Evolutionary conservation across 2,329 filamentous ascomycete genomes (phyloP), one percentile per base, ranked within the genome.

Genomic region (Fusarium tanahbumbuense): DNA sequence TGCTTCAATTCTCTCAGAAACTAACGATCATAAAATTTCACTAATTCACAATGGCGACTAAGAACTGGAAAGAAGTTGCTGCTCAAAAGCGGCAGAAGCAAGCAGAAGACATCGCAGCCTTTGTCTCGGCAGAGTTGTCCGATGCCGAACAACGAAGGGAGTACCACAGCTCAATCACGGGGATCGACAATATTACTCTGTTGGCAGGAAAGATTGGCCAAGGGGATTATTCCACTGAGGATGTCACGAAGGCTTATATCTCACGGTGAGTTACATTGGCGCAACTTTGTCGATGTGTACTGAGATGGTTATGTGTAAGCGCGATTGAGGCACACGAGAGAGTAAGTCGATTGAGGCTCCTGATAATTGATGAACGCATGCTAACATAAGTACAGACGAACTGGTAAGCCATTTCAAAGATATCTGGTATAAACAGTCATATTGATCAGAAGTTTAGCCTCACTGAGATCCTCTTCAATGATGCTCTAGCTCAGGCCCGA

Each of bases 401-500:
- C 8, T 70, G 67, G 67, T 66, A 55, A 59, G 46, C 5, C 7
- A 4, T 1, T n/a, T 12, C 2, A 16, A 6, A 5, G 1, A 2
- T 15, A 0, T 5, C 12, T 1, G 6, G 1, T 10, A 6, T 15
- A 42, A 20, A 12, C 5, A 2, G 15, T 8, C 13, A 3, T 8
- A 25, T 3, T 13, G 13, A 13, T 25, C 3, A 18, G 0, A 37
- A 37, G 6, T n/a, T 4, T 6, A 68, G 67, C 20, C 34, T 70
- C 6, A 70, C 67, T 0, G 73, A 73, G 28, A 50, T 73, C 4
- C 22, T 65, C 4, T 75, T 75, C 18, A 23, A 68, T 15, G 71
- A 74, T 22, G 73, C 71, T 2, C 5, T 75, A 0, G n/a, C 22
- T 13, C 64, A 62, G 5, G 73, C 71, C 1, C 49, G 37, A n/a